A percentile compares a stretch with the other conserved stretches of the same genome.
Conservation (phyloP, 495 filamentous ascomycete genomes). For the Trichoderma gamsii region DNA sequence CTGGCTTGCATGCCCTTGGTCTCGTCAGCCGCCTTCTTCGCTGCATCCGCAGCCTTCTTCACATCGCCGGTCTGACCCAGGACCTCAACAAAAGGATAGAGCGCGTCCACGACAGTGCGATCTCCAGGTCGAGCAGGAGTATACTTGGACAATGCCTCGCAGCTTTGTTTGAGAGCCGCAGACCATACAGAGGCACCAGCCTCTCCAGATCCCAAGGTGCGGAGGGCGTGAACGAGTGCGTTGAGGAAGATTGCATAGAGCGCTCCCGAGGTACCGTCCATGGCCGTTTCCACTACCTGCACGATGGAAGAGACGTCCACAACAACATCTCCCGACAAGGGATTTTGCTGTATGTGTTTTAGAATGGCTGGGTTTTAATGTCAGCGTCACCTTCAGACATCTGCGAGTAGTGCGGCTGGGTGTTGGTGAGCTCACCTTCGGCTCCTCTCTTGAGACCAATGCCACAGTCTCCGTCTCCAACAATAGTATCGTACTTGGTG, state of each 20-base stretch:
- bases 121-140: conserved; percentile 88
- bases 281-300: conserved; percentile 75
- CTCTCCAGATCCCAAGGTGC: conserved; percentile 44
- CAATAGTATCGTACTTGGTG: conserved; percentile 83
- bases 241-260: conserved; percentile 96
- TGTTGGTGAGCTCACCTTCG: conserved; percentile 49
- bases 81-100: conserved; percentile 77
- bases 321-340: conserved; percentile 61
- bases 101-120: conserved; percentile 82
- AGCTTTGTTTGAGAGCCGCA: conserved; percentile 62
- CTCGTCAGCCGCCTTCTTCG: conserved; percentile 66
- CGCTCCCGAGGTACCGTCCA: conserved; percentile 96
- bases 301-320: conserved; percentile 68
- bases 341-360: conserved; percentile 51
- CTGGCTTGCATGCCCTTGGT: conserved; percentile 90
- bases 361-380: conserved; percentile 52
- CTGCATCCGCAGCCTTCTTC: conserved; percentile 65
- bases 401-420: conserved; percentile 7
- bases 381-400: not conserved
- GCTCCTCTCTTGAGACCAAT: conserved; percentile 85
- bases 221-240: conserved; percentile 70
- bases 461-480: conserved; percentile 95
- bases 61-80: conserved; percentile 58
- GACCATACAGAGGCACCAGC: conserved; percentile 61
- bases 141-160: conserved; percentile 68